Evolutionary conservation across 1,284 basidiomycete species (phyloP).

Genomic region (Mycena sp.): DNA sequence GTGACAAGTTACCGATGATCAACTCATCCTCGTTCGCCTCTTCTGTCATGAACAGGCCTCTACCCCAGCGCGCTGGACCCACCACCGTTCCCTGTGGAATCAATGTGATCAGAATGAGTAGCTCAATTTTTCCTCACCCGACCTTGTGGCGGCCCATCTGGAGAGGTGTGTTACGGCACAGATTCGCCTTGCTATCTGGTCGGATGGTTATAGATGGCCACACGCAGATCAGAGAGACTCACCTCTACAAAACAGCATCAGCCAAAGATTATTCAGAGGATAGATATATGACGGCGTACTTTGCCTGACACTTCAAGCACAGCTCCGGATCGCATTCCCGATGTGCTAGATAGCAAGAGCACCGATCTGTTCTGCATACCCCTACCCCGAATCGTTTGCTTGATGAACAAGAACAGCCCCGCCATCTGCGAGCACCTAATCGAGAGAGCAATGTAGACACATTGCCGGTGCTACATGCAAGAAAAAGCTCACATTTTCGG

Average conservation of each 20-base stretch:
- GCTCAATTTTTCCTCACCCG: background rate
- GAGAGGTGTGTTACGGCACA: background rate
- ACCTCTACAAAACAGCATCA: too few species aligned
- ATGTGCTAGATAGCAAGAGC: constrained; percentile 52
- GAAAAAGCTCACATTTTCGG: constrained; percentile 45
- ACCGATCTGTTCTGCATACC: constrained; percentile 45
- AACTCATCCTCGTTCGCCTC: constrained; percentile 49
- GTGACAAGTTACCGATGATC: constrained; percentile 58
- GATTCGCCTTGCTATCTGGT: too few species aligned
- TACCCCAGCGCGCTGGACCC: constrained; percentile 51
- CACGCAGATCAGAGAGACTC: too few species aligned
- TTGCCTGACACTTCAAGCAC: constrained; percentile 49
- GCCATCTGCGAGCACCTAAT: constrained; percentile 53
- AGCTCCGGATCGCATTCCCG: constrained; percentile 63
- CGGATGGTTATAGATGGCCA: too few species aligned
- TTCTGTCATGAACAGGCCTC: constrained; percentile 62
- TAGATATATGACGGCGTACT: constrained; percentile 35
- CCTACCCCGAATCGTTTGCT: constrained; percentile 33
- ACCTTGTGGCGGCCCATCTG: background rate
- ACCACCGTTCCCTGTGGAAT: constrained; percentile 50
- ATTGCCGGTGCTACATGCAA: too few species aligned
- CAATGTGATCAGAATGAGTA: background rate
- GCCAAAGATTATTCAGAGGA: too few species aligned
- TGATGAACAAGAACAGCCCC: constrained; percentile 52
- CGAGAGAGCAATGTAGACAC: too few species aligned